A percentile compares a stretch with the other conserved stretches of the same genome.
These are phyloP conservation scores for Phaeoacremonium minimum DNA, from an alignment of 2,329 filamentous ascomycete genomes.

Conservation along the genomic window DNA sequence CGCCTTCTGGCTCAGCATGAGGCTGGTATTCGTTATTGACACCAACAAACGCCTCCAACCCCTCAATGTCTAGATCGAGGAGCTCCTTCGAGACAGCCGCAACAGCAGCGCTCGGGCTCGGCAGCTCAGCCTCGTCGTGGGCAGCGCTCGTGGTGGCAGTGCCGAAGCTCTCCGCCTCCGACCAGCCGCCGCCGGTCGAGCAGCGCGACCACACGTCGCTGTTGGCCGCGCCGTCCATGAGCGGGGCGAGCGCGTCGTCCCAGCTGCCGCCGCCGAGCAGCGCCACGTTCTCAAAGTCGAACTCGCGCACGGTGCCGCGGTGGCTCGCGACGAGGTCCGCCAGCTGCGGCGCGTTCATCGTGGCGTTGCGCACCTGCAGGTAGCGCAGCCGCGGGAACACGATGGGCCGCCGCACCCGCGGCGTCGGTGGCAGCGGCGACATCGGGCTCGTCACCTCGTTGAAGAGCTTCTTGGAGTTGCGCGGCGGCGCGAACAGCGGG, in stretches of 20 bases:
- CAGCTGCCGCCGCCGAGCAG: constrained; percentile 67
- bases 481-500: constrained; percentile 59
- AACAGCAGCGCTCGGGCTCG: constrained; percentile 36
- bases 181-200: constrained; percentile 23
- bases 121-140: constrained; percentile 11
- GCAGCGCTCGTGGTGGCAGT: constrained; percentile 4
- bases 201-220: constrained; percentile 36
- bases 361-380: constrained; percentile 68
- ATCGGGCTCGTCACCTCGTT: constrained; percentile 61
- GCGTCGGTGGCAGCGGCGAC: constrained; percentile 53
- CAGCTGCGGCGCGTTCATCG: constrained; percentile 68
- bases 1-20: neutral
- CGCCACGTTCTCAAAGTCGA: constrained; percentile 74
- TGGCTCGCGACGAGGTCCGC: constrained; percentile 65
- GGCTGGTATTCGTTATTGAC: constrained; percentile 2
- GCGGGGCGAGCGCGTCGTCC: constrained; percentile 76
- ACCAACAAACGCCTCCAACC: constrained; percentile 18
- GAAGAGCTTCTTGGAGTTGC: constrained; percentile 53
- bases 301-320: constrained; percentile 64
- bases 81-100: constrained; percentile 48
- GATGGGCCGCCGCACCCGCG: constrained; percentile 48
- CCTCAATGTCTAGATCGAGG: constrained; percentile 33
- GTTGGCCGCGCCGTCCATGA: constrained; percentile 39
- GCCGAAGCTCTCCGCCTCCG: constrained; percentile 5
- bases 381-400: constrained; percentile 64